Base-by-base conservation (phyloP, 2,329 filamentous ascomycete genomes). In the Canariomyces notabilis region DNA sequence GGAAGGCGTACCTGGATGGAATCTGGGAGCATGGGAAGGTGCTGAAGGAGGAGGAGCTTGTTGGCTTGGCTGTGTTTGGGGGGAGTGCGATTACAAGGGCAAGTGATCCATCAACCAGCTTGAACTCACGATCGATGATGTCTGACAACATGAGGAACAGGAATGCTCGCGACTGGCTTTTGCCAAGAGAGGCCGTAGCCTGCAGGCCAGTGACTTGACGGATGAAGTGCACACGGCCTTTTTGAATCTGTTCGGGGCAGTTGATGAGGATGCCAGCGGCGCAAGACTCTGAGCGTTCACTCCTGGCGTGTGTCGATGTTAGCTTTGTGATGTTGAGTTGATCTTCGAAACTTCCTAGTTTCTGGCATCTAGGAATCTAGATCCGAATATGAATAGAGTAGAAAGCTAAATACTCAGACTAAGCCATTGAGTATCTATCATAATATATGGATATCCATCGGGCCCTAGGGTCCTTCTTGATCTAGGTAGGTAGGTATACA, bases 121-220 rank as follows among this genome's bases (percentile, higher is more conserved):
- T 29, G 12, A 14, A 6, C 14, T 42, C 1, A 16, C n/a, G 5
- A 12, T 31, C 11, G 11, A 42, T 44, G 22, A 42, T 18, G 19
- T 2, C 11, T 38, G 23, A 42, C 26, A 29, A 19, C 26, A 14
- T 15, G 3, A 21, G 26, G 2, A 19, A n/a, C 48, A 56, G 78
- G 79, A 95, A 64, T 95, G 86, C 62, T 96, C 91, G 16, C 79
- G 88, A 40, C 71, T 90, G 49, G 93, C 93, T 0, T 98, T 94
- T 67, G 74, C 79, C 58, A 87, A 90, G 65, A 87, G 83, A 60
- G 91, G 93, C 1, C 79, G 93, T 54, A 89, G 87, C 61, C 69
- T 98, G 62, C 93, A 97, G 70, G 93, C 93, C 1, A 89, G 87
- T 56, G 93, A 97, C 67, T 69, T 98, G 62, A 96, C 91, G 0